Evolutionary conservation across 2,329 filamentous ascomycete genomes (phyloP), one percentile per base, ranked within the genome.

Genomic region (Blastomyces emzantsi): DNA sequence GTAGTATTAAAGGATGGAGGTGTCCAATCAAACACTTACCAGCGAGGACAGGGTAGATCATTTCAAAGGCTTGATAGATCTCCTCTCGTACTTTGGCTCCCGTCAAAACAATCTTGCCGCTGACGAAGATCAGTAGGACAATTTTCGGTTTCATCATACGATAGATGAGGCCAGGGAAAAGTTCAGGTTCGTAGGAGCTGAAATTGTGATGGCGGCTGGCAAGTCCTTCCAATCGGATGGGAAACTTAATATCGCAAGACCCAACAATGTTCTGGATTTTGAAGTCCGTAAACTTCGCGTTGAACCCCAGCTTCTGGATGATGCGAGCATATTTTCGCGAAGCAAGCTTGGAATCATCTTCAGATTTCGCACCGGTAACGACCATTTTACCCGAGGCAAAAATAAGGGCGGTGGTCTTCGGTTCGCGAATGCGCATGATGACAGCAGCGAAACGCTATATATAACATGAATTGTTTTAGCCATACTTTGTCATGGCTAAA

Each of bases 101-200:
- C 52, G 94, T 97, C 75, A 97, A 84, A 73, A 97, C 94, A 67
- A 97, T 97, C 85, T 97, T 97, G 74, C 93, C 94, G 73, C 89
- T 94, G 73, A 97, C 93, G 81, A 97, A 97, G 78, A 99, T 97
- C 74, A 97, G 82, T 33, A 97, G 87, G 62, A 97, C 93, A 70
- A 97, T 96, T 87, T 97, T 97, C 25, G 94, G 94, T 83, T 97
- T 97, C 83, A 97, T 97, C 94, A 99, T 99, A 77, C 94, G 92
- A 81, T 99, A 99, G 80, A 99, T 99, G 61, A 99, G 87, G 86
- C 94, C 94, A 73, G 94, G 94, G 85, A 97, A 99, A 76, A 99
- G 79, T 76, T 99, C 94, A 69, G 94, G 94, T 79, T 99, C 94
- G 78, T 99, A 99, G 64, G 92, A 97, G 79, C 90, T 95, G 86